Percentiles rank a stretch among this genome's conserved stretches.
Conservation (phyloP, 371 early-diverging fungal species). For the Saksenaea vasiformis region DNA sequence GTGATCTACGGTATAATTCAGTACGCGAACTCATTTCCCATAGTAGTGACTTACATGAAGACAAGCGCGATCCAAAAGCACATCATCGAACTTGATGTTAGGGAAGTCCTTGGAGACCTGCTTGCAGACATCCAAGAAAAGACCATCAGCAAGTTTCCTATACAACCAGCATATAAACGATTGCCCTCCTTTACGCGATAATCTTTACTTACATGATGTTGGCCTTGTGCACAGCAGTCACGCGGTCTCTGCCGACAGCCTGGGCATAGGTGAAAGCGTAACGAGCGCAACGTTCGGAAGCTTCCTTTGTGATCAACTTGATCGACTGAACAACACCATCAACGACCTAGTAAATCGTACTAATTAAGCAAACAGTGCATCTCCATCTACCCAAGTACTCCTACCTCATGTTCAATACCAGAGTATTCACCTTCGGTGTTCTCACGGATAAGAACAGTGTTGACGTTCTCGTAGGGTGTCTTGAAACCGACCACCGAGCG, state of each 20-base stretch:
- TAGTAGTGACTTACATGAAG: constrained; percentile 56
- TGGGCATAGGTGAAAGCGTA: constrained; percentile 96
- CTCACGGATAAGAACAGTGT: constrained; percentile 98
- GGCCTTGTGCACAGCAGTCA: constrained; percentile 97
- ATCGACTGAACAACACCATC: constrained; percentile 98
- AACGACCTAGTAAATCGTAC: constrained; percentile 62
- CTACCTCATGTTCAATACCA: constrained; percentile 95
- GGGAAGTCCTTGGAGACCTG: constrained; percentile 93
- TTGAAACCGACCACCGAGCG: constrained; percentile 92
- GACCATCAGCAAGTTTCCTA: constrained; percentile 94
- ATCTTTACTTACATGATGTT: constrained; percentile 45
- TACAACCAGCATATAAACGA: background rate
- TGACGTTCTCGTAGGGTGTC: constrained; percentile 95
- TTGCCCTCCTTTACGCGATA: background rate
- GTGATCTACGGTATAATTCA: constrained; percentile 71
- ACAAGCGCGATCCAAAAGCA: constrained; percentile 93
- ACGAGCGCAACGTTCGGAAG: constrained; percentile 89
- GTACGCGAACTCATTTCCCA: background rate
- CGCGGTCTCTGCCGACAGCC: constrained; percentile 86
- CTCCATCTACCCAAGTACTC: background rate
- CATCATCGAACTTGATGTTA: constrained; percentile 88
- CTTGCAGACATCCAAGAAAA: constrained; percentile 92
- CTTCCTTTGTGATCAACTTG: constrained; percentile 97
- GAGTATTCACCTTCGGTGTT: constrained; percentile 99
- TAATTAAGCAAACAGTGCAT: background rate